Percentiles rank a stretch among this genome's conserved stretches.
Conservation (phyloP, 441 rosid genomes). For the Adansonia rubrostipa region DNA sequence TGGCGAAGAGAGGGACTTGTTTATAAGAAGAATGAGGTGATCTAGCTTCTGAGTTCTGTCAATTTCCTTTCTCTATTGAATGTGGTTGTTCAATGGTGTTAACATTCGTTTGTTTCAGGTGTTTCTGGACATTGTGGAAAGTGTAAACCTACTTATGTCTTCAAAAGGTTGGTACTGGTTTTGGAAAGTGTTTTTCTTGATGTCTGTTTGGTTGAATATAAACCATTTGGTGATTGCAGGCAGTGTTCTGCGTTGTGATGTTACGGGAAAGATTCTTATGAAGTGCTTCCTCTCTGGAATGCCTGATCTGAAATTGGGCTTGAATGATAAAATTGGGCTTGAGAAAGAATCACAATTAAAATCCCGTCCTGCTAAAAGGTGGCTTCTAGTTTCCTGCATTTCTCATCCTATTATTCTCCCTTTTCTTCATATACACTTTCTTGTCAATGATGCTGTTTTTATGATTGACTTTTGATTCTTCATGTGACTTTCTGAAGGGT, state of each 20-base stretch:
- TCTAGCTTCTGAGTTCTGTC: constrained; percentile 12
- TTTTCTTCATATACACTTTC: background rate
- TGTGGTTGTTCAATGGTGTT: constrained; percentile 26
- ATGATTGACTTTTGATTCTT: background rate
- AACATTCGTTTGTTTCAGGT: constrained; percentile 54
- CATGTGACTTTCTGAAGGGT: background rate
- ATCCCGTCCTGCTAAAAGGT: constrained; percentile 97
- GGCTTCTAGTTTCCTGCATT: constrained; percentile 13
- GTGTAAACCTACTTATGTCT: constrained; percentile 98
- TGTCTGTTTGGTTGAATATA: constrained; percentile 23
- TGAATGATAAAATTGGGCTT: constrained; percentile 98
- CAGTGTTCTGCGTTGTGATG: constrained; percentile 93
- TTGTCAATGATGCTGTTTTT: background rate
- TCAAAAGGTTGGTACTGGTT: constrained; percentile 70
- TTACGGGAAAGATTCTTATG: constrained; percentile 95
- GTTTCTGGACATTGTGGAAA: constrained; percentile 95
- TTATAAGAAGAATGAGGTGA: constrained; percentile 97
- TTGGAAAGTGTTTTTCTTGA: background rate
- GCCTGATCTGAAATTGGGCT: constrained; percentile 99
- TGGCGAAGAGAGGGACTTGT: constrained; percentile 99
- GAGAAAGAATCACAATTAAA: constrained; percentile 98
- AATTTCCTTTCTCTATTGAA: constrained; percentile 12
- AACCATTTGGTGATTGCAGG: constrained; percentile 52
- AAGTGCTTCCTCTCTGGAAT: constrained; percentile 99
- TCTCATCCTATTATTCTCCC: constrained; percentile 21